Evolutionary conservation across 257 asterid genomes (phyloP).

Genomic region (Penstemon barbatus): DNA sequence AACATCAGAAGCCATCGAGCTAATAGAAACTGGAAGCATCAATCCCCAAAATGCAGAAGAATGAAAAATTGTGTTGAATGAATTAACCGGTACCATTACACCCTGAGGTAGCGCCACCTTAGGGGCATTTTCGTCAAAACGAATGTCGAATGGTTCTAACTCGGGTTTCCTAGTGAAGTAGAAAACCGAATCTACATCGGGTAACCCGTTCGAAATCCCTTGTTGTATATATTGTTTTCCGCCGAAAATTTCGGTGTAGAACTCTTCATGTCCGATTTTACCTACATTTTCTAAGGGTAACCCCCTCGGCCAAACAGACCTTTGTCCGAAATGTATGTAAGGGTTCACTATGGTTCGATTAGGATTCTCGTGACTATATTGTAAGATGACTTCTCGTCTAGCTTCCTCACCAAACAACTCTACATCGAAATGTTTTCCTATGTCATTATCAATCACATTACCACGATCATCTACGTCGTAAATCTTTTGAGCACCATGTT

Average conservation of each 20-base stretch:
- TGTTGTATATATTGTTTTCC: slow-evolving; percentile 95
- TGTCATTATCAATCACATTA: slow-evolving; percentile 70
- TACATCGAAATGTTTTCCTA: slow-evolving; percentile 90
- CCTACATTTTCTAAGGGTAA: slow-evolving; percentile 95
- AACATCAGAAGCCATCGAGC: slow-evolving; percentile 96
- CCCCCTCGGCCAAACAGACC: slow-evolving; percentile 99
- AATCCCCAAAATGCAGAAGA: slow-evolving; percentile 95
- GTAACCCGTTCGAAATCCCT: slow-evolving; percentile 90
- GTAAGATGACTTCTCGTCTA: slow-evolving; percentile 86
- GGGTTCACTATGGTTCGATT: slow-evolving; percentile 91
- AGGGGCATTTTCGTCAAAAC: slow-evolving; percentile 80
- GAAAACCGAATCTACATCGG: slow-evolving; percentile 93
- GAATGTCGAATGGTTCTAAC: slow-evolving; percentile 75
- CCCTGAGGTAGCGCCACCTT: slow-evolving; percentile 98
- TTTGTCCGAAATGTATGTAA: slow-evolving; percentile 90
- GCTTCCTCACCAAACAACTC: slow-evolving; percentile 81
- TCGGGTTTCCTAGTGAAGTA: slow-evolving; percentile 88
- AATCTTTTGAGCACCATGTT: slow-evolving; percentile 93
- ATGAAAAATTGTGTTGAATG: slow-evolving; percentile 88
- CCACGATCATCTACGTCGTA: slow-evolving; percentile 91
- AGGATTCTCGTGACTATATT: slow-evolving; percentile 87
- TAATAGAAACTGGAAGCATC: slow-evolving; percentile 94
- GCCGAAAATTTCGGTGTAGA: slow-evolving; percentile 84
- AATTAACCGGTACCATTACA: slow-evolving; percentile 84
- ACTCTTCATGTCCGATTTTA: slow-evolving; percentile 77